Base-by-base conservation (phyloP, 257 asterid species). In the Ilex asprella region DNA sequence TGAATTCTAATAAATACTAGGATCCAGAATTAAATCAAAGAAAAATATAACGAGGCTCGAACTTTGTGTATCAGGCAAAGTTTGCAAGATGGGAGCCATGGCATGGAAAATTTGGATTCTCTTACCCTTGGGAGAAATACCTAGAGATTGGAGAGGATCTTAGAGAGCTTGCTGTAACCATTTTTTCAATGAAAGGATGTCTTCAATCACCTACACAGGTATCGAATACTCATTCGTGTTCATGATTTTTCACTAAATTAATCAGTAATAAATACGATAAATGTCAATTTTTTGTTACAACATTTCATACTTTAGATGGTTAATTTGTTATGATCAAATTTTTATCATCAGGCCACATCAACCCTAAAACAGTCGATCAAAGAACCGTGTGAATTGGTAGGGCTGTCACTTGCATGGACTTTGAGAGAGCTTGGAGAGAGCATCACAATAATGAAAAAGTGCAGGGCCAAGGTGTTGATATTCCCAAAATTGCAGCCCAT, bases 61-160 rank as follows among this genome's bases (percentile, higher is more conserved):
- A 21, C 7, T 31, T 31, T 27, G 10, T 51, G 4, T 67, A 29
- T 60, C 75, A 92, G 99, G 94, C 87, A 70, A 89, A 87, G 73
- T 70, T 72, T 70, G 95, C 99, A n/a, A 89, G 75, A 70, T 89
- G 99, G 97, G 99, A 92, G 55, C 97, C 97, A 3, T 92, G 96
- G 97, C 94, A 89, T 80, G 96, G 99, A 31, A 89, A 80, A 27
- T 85, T 86, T 60, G 99, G 99, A 30, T 65, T 85, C 39, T 52
- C 70, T 8, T 80, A 89, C 74, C 97, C 99, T 29, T 89, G 99
- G 97, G 88, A 66, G 2, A 85, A 73, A 53, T 89, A 92, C 62
- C 55, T 92, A 27, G 83, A 78, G 52, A 70, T 85, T 62, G 96
- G 96, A 46, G 95, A 83, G 61, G 80, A 66, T 59, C 67, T 83